Evolutionary conservation across 2,329 filamentous ascomycete genomes (phyloP), one percentile per base, ranked within the genome.

Genomic region (Lomentospora prolificans): DNA sequence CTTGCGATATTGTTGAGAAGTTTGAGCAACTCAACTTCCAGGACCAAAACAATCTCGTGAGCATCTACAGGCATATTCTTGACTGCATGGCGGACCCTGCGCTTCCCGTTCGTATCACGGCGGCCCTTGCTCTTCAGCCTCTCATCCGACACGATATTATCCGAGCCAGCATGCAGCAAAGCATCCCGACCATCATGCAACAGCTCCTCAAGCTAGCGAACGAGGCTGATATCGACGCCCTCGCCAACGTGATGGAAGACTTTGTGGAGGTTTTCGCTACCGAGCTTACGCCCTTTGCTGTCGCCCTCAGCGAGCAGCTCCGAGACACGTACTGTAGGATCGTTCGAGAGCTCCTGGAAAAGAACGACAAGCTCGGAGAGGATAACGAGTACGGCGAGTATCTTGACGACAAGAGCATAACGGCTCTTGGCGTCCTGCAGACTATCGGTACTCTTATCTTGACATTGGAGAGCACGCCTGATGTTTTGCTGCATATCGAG

Each of bases 221-320:
- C 66, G 94, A 99, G 72, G 94, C 95, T 57, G 94, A 99, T 67
- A 92, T 99, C 51, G 94, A 99, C 70, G 91, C 94, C 4, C 78
- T 99, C 41, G 92, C 94, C 22, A 97, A 97, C 65, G 94, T 99
- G 39, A 99, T 99, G 94, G 94, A 99, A 71, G 94, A 99, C 67
- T 99, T 99, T 67, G 94, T 99, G 50, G 94, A 99, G 70, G 91
- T 97, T 2, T 99, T 99, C 67, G 92, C 94, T n/a, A 81, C 90
- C 2, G 94, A 99, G 69, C 80, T 99, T 50, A 97, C 94, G 4
- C 94, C 94, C 3, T 99, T 99, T 65, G 94, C 94, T 9, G 92
- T 99, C 30, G 94, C 94, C 3, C 78, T 99, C 3, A 96, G 90
- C 66, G 91, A 97, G 72, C 94, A 99, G 71, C 78, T 99, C 51